Conservation (phyloP, 2,329 filamentous ascomycete genomes). For the Fusarium camptoceras region DNA sequence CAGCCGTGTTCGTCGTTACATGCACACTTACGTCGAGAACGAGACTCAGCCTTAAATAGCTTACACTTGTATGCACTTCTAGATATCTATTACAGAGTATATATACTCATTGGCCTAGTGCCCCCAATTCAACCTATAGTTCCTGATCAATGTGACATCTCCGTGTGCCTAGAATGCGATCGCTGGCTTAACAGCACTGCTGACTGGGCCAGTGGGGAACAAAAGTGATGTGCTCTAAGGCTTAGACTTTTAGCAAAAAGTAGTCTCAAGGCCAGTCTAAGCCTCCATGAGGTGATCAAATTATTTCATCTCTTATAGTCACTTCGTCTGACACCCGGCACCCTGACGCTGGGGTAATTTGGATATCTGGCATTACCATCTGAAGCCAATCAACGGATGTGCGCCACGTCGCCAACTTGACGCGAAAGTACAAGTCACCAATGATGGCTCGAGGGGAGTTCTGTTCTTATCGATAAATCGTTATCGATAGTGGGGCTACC, state of each 20-base stretch:
- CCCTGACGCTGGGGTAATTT: neutral
- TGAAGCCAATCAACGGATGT: too few species aligned
- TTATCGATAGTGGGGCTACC: neutral
- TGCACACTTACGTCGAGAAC: neutral
- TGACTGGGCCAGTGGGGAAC: neutral
- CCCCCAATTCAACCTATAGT: neutral
- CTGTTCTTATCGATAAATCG: neutral
- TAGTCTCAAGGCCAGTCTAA: neutral
- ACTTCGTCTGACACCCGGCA: too few species aligned
- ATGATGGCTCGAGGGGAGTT: neutral
- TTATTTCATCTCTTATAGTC: accelerated
- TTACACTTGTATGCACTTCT: neutral
- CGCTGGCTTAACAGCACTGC: neutral
- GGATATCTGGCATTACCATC: neutral
- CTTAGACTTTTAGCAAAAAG: accelerated
- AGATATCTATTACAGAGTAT: neutral
- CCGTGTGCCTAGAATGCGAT: neutral
- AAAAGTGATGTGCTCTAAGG: neutral
- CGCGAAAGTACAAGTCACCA: neutral
- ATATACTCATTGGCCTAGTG: neutral
- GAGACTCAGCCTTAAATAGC: neutral
- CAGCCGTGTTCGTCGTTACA: constrained; percentile 14
- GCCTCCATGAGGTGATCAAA: accelerated
- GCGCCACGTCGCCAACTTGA: neutral
- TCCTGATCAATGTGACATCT: neutral